These are phyloP conservation scores for Coniella vitis DNA, from an alignment of 2,329 filamentous ascomycete species.

Conservation along the genomic window DNA sequence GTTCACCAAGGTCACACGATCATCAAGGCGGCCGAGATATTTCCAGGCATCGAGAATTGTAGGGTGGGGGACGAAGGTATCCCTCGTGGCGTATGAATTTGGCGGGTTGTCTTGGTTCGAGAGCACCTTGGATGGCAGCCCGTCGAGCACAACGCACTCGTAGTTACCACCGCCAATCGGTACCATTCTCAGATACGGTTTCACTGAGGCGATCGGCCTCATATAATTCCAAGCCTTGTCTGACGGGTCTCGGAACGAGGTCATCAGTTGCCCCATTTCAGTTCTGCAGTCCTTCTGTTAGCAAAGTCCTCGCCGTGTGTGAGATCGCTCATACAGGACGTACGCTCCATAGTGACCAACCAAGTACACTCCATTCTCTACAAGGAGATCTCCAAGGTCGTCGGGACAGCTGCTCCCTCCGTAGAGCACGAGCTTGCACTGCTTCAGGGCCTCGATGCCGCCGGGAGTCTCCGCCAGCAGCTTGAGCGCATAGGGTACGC, in stretches of 20 bases:
- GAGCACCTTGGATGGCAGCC: constrained; percentile 29
- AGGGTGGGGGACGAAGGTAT: constrained; percentile 35
- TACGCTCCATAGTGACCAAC: constrained; percentile 51
- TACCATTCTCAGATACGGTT: constrained; percentile 28
- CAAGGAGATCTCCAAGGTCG: constrained; percentile 47
- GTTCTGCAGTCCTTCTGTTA: constrained; percentile 28
- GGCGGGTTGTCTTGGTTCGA: constrained; percentile 26
- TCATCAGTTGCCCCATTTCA: constrained; percentile 57
- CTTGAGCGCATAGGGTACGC: constrained; percentile 59
- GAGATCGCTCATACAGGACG: constrained; percentile 21
- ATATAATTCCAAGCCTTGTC: constrained; percentile 58
- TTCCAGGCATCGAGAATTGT: constrained; percentile 36
- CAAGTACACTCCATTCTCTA: constrained; percentile 46
- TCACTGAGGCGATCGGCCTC: constrained; percentile 35
- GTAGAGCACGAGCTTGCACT: constrained; percentile 47
- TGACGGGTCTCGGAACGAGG: constrained; percentile 42
- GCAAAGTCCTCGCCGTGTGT: neutral
- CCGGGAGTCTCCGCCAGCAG: constrained; percentile 51
- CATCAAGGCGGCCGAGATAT: constrained; percentile 38
- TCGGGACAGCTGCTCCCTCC: constrained; percentile 54
- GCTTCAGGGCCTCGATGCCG: constrained; percentile 40
- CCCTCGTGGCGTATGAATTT: constrained; percentile 30
- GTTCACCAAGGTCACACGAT: constrained; percentile 34
- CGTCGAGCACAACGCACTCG: constrained; percentile 31
- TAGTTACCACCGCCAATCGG: constrained; percentile 29